Evolutionary conservation across 192 early-diverging fungal species (phyloP).

Genomic region (Coemansia sp.): DNA sequence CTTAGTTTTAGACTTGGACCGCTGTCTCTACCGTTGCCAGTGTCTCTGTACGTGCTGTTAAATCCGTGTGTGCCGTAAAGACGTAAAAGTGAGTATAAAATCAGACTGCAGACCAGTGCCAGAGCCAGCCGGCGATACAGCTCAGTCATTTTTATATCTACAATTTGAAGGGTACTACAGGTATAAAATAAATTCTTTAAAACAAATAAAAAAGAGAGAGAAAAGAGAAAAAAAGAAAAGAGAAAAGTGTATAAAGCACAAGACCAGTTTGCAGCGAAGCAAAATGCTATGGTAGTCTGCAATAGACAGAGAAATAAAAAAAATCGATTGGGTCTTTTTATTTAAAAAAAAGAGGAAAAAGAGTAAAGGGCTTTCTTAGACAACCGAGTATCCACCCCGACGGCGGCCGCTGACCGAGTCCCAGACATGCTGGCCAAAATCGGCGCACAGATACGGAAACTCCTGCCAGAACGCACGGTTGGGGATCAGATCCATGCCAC

Average conservation of each 20-base stretch:
- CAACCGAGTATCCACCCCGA: slow-evolving; percentile 51
- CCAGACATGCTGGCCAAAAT: slow-evolving; percentile 54
- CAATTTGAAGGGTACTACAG: too few species aligned
- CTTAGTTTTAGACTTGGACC: slow-evolving; percentile 23
- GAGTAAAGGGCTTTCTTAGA: slow-evolving; percentile 7
- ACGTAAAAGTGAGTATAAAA: neutral
- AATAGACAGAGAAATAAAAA: neutral
- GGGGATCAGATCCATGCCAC: slow-evolving; percentile 51
- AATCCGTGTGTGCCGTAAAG: too few species aligned
- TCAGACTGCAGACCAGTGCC: neutral
- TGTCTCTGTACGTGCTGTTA: neutral
- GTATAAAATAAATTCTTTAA: neutral
- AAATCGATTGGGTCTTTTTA: slow-evolving; percentile 3
- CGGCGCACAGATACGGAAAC: slow-evolving; percentile 48
- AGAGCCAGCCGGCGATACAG: neutral
- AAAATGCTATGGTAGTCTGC: too few species aligned
- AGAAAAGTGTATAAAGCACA: too few species aligned
- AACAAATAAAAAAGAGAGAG: neutral
- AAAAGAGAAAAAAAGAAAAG: neutral
- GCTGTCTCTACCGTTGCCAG: too few species aligned
- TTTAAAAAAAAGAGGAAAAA: slow-evolving; percentile 1
- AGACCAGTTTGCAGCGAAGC: too few species aligned
- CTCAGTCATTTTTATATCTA: neutral
- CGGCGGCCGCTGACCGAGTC: slow-evolving; percentile 39
- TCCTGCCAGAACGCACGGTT: slow-evolving; percentile 51